Evolutionary conservation across 345 rosid genomes (phyloP).

Genomic region (Dimocarpus longan): DNA sequence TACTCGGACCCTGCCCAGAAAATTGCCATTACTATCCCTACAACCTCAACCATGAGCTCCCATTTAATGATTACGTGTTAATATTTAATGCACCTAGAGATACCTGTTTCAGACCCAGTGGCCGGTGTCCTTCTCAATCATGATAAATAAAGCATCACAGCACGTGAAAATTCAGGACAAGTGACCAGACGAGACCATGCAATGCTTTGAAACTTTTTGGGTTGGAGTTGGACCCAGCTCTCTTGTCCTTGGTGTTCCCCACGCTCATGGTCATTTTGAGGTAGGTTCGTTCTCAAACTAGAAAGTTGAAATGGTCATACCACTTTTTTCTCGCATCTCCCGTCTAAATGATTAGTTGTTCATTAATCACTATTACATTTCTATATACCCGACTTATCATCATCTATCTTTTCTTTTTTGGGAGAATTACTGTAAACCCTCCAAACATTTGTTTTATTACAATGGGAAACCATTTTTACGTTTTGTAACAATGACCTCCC

Average conservation of each 20-base stretch:
- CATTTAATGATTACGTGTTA: too few relatives aligned
- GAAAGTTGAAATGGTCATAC: background rate
- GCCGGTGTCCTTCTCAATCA: background rate
- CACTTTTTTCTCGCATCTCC: background rate
- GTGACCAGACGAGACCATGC: background rate
- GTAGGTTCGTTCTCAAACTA: background rate
- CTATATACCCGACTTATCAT: too few relatives aligned
- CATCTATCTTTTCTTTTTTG: too few relatives aligned
- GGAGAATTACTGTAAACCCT: too few relatives aligned
- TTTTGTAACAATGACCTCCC: too few relatives aligned
- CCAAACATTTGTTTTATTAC: too few relatives aligned
- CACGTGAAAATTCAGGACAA: slow-evolving; percentile 34
- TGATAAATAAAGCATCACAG: background rate
- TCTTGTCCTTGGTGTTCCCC: slow-evolving; percentile 7
- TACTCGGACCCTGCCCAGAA: too few relatives aligned
- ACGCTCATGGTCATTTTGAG: background rate
- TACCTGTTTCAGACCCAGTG: slow-evolving; percentile 2
- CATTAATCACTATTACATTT: too few relatives aligned
- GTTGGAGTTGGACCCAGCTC: slow-evolving; percentile 16
- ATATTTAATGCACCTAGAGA: slow-evolving; percentile 16
- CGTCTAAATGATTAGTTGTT: background rate
- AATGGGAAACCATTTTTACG: too few relatives aligned
- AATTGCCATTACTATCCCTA: too few relatives aligned
- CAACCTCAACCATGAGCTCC: too few relatives aligned
- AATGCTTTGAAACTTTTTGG: background rate